Base-by-base conservation (phyloP, 371 early-diverging fungal species). In the Syncephalastrum monosporum region DNA sequence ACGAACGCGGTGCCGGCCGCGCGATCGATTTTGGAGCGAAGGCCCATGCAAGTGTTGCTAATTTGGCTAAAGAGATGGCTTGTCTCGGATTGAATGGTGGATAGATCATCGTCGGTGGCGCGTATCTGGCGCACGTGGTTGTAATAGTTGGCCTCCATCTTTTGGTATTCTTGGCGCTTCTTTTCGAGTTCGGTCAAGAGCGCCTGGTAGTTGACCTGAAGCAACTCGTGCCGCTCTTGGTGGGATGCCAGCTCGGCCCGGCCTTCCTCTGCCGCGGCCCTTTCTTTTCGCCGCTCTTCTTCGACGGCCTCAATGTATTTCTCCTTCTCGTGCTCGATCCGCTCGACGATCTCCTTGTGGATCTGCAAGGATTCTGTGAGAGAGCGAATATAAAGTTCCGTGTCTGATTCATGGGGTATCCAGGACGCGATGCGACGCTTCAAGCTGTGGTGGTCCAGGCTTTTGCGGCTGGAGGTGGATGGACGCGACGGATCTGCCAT, bases 331-430 rank as follows among this genome's bases (percentile, higher is more conserved):
- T 56, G 58, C 55, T 76, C 71, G 13, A 70, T 71, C 25, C 68
- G 71, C 41, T 73, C 69, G 3, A 76, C 48, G 13, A 73, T 65
- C 42, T 73, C 69, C 42, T 76, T 76, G 56, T 73, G 77, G 49
- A 71, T 71, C 54, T 68, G 57, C 14, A 76, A 50, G 3, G 71
- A 71, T 45, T 76, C 73, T 17, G 68, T 42, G 8, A 76, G 51
- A 5, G 77, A 73, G 7, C 66, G 67, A 24, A 76, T 76, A 14
- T 67, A 51, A 0, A 76, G 60, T 21, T 76, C 77, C 47, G 65
- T 69, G 52, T 72, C 72, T 3, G 70, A 69, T 19, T 50, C 52
- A 29, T 38, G 29, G 13, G 44, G 38, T 33, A 56, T 56, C 56
- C 56, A 56, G 3, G 56, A 56, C 27, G 59, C 44, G n/a, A 51